Base-by-base conservation (phyloP, 257 asterid genomes). In the Penstemon newberryi region DNA sequence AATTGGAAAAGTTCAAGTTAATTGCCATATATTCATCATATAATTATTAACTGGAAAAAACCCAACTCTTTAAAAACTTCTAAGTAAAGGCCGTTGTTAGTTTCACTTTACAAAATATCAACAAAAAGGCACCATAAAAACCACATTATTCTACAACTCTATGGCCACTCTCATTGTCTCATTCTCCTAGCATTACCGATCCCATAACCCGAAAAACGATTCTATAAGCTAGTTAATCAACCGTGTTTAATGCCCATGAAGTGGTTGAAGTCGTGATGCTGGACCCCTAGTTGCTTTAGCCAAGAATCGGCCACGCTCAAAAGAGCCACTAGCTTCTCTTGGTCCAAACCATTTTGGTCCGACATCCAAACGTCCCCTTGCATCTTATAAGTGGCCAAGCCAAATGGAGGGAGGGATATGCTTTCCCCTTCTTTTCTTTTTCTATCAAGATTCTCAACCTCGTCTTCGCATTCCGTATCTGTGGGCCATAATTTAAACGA, bases 231-330 rank as follows among this genome's bases (percentile, higher is more conserved):
- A 57, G 45, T 64, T 77, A 70, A 40, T 78, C 56, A 90, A 73
- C 83, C 88, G 66, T 55, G 89, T 57, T 92, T 81, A 70, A 60
- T 73, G 59, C 97, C 94, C 72, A 77, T 85, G 93, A 92, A 88
- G 80, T 88, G 81, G 85, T 92, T 90, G 81, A 92, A 92, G 79
- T 92, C 97, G 33, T 85, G 98, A 78, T 92, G 98, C 60, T 88
- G 94, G 85, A 90, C 93, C 66, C 87, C 78, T 56, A 92, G 63
- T 70, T 90, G 98, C 96, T 88, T 92, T 71, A 92, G 92, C 98
- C 97, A 90, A 0, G 97, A 92, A 69, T 92, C 97, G 0, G 98
- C 95, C 67, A 76, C 97, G 60, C 98, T 88, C 73, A 74, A 75
- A 6, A 92, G 89, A 3, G 96, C 83, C 46, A 70, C 73, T 37